Base-by-base conservation (phyloP, 1,284 basidiomycete species). In the Marasmius sp. region DNA sequence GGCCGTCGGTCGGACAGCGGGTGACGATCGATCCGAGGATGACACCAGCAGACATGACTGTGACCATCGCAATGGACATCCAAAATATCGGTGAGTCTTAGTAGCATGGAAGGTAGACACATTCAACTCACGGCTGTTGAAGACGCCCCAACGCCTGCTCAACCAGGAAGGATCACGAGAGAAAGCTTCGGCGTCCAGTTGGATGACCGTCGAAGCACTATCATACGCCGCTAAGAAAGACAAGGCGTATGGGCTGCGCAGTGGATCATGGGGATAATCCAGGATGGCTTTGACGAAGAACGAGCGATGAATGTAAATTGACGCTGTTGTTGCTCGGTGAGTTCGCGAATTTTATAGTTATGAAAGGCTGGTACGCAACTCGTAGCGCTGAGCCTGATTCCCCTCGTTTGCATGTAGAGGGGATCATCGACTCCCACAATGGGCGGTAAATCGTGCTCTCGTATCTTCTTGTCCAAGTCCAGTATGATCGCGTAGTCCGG, bases 211-310 rank as follows among this genome's bases (percentile, higher is more conserved):
- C 50, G 74, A 71, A 1, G 81, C 76, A 55, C 74, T 75, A 1
- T 74, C 73, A 65, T 77, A 85, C 0, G 78, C 70, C 6, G 83
- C 81, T 5, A 83, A 71, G 54, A 83, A 81, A 0, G 83, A 84
- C 0, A 76, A 74, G 0, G 80, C 75, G 68, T 75, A 78, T 63
- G 71, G 77, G 67, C 75, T 79, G 65, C 68, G 74, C 58, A 74
- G 70, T 41, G 78, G 82, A 72, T 72, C 75, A 58, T 63, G 71
- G 48, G 71, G 75, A 50, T 66, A 70, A 34, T 80, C 75, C 9
- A 75, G 74, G 53, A 85, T 72, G 9, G 82, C 82, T 57, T 80
- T 76, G 8, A 78, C 77, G 66, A 84, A 84, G 66, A 77, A 84
- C 55, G 71, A 73, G 27, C 82, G 72, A 66, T 85, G 84, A 2